phyloP scores from a whole-genome alignment of 768 basidiomycete genomes.

The Jaapia argillacea region DNA sequence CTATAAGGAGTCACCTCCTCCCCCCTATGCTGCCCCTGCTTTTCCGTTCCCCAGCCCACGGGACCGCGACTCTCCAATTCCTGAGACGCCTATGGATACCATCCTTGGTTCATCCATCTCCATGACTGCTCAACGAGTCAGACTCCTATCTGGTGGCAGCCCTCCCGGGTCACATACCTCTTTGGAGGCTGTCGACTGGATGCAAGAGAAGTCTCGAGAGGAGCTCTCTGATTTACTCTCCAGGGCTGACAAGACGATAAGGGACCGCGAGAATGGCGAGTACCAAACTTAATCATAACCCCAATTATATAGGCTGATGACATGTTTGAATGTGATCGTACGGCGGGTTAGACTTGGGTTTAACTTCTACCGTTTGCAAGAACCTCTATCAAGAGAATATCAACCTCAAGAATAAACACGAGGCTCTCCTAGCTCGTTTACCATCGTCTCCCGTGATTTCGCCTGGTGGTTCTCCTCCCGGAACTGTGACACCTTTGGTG shows the following conservation, averaged over 20 bases:
- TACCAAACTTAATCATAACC: not conserved
- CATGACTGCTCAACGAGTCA: slow-evolving; percentile 24
- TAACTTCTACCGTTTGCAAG: slow-evolving; percentile 62
- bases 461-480: slow-evolving; percentile 11
- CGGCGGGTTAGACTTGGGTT: slow-evolving; percentile 43
- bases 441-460: slow-evolving; percentile 34
- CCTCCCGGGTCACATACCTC: slow-evolving; percentile 8
- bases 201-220: slow-evolving; percentile 58
- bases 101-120: slow-evolving; percentile 28
- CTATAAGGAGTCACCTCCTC: slow-evolving; percentile 35
- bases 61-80: slow-evolving; percentile 5
- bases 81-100: slow-evolving; percentile 15
- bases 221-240: slow-evolving; percentile 61
- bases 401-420: slow-evolving; percentile 59
- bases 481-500: slow-evolving; percentile 19
- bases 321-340: not conserved
- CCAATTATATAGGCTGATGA: not conserved
- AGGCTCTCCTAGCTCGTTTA: slow-evolving; percentile 57
- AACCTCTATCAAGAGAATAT: slow-evolving; percentile 60
- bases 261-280: slow-evolving; percentile 63
- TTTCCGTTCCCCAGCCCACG: slow-evolving; percentile 22
- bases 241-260: slow-evolving; percentile 68
- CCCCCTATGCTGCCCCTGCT: slow-evolving; percentile 46
- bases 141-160: slow-evolving; percentile 10
- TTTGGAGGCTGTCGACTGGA: slow-evolving; percentile 32